These are phyloP conservation scores for Theileria sp. DNA, from an alignment of 169 alveolate species.

Conservation along the genomic window DNA sequence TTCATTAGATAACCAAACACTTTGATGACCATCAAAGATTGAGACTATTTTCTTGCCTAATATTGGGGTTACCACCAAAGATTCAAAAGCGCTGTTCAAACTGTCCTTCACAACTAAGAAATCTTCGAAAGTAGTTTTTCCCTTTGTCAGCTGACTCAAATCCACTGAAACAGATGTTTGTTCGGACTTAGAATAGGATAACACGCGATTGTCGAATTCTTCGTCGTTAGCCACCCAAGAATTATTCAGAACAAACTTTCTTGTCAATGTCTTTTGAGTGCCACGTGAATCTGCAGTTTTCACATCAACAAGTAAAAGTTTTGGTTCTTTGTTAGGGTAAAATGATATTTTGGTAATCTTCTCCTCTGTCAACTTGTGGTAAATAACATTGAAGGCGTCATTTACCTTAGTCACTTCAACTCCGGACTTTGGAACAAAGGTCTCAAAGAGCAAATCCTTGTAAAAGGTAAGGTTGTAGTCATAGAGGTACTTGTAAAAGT, in stretches of 20 bases:
- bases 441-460: not conserved
- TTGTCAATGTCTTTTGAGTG: not conserved
- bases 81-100: not conserved
- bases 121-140: not conserved
- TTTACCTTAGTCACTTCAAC: not conserved
- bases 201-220: not conserved
- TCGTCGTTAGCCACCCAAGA: constrained; percentile 1
- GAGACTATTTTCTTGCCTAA: not conserved
- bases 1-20: not conserved
- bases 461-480: not conserved
- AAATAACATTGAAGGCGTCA: not conserved
- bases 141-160: constrained; percentile 1
- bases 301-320: not conserved
- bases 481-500: constrained; percentile 2
- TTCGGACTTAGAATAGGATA: not conserved
- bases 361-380: not conserved
- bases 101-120: constrained; percentile 5
- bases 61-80: not conserved
- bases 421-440: constrained; percentile 6
- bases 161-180: not conserved
- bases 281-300: not conserved
- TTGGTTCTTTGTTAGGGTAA: not conserved
- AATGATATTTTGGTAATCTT: not conserved
- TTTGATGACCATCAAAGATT: not conserved
- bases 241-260: not conserved